Conservation (phyloP, 2,329 filamentous ascomycete species). For the Ascochyta rabiei region DNA sequence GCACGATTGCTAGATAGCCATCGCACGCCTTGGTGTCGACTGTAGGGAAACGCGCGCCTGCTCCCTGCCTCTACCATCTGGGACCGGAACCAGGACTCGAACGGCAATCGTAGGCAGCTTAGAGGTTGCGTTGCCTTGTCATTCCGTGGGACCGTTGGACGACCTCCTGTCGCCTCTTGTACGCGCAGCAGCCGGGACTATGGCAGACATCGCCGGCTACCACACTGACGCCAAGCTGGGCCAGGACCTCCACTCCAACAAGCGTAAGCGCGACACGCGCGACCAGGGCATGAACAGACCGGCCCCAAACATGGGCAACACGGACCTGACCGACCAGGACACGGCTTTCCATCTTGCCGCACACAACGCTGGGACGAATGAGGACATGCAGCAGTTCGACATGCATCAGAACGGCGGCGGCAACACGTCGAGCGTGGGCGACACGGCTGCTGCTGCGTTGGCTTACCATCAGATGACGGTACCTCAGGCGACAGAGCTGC, state of each 20-base stretch:
- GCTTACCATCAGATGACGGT: slow-evolving; percentile 63
- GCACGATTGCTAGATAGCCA: slow-evolving; percentile 35
- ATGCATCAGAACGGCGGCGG: slow-evolving; percentile 60
- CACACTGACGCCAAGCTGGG: slow-evolving; percentile 46
- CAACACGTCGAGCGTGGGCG: slow-evolving; percentile 57
- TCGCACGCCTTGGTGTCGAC: slow-evolving; percentile 35
- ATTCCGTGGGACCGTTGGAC: not conserved
- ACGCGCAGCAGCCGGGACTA: slow-evolving; percentile 14
- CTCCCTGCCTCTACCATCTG: slow-evolving; percentile 29
- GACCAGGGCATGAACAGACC: slow-evolving; percentile 50
- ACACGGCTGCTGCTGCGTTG: slow-evolving; percentile 65
- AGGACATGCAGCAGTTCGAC: slow-evolving; percentile 52
- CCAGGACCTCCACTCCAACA: slow-evolving; percentile 45
- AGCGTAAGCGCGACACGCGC: slow-evolving; percentile 55
- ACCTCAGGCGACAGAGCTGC: slow-evolving; percentile 61
- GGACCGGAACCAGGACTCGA: slow-evolving; percentile 28
- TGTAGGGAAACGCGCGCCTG: slow-evolving; percentile 21
- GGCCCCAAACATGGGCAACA: slow-evolving; percentile 42
- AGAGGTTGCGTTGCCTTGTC: not conserved
- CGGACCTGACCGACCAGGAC: slow-evolving; percentile 46
- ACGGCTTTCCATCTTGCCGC: slow-evolving; percentile 48
- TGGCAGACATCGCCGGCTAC: slow-evolving; percentile 49
- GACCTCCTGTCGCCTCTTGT: slow-evolving; percentile 6
- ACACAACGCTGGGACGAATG: slow-evolving; percentile 50
- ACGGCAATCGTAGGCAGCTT: slow-evolving; percentile 19